Evolutionary conservation across 441 rosid genomes (phyloP).

Genomic region (Brassica hybrid): DNA sequence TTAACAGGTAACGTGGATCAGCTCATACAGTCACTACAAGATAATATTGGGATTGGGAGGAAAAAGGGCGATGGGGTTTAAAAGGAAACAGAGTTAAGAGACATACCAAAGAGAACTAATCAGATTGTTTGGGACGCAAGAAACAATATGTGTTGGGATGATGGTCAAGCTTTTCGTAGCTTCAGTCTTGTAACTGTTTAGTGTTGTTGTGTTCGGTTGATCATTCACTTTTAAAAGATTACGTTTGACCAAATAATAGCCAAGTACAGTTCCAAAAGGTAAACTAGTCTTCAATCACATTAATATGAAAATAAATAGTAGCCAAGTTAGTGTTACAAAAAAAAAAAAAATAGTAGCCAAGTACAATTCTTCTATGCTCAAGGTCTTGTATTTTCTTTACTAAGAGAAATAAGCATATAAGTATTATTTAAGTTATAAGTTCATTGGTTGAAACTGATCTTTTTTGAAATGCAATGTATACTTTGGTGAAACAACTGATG

Average conservation of each 20-base stretch:
- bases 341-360: not conserved
- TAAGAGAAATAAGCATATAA: not conserved
- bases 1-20: conserved; percentile 1
- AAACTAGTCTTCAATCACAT: not conserved
- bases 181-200: not conserved
- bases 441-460: not conserved
- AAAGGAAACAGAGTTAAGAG: conserved; percentile 4
- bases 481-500: not conserved
- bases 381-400: not conserved
- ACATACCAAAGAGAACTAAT: not conserved
- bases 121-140: not conserved
- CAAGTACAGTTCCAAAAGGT: not conserved
- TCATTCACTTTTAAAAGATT: not conserved
- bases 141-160: not conserved
- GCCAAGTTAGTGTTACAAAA: no score
- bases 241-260: not conserved
- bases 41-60: not conserved
- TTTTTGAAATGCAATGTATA: not conserved
- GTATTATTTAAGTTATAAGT: not conserved
- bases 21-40: not conserved
- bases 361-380: not conserved
- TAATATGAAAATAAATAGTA: not conserved
- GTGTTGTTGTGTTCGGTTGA: not conserved
- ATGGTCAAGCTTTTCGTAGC: conserved; percentile 4
- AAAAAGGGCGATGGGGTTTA: not conserved